Evolutionary conservation across 345 rosid species (phyloP).

Genomic region (Gossypium longicalyx): DNA sequence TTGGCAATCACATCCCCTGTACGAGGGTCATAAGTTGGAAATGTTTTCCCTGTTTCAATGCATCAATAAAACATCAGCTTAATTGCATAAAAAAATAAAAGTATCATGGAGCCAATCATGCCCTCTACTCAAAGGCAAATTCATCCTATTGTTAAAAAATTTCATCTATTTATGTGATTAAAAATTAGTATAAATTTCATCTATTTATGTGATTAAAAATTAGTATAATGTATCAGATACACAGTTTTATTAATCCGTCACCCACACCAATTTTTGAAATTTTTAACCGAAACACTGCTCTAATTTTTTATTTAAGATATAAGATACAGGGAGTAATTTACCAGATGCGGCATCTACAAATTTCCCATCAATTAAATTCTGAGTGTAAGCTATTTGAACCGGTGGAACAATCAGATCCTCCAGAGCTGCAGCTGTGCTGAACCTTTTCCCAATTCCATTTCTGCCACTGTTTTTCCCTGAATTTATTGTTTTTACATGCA

Average conservation of each 20-base stretch:
- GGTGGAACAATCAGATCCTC: slow-evolving; percentile 68
- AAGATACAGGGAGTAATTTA: slow-evolving; percentile 6
- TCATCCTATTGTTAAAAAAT: too few species aligned
- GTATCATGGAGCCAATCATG: too few species aligned
- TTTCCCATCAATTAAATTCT: slow-evolving; percentile 75
- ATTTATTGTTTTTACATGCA: background rate
- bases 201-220: too few species aligned
- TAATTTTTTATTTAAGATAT: too few species aligned
- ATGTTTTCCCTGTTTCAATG: slow-evolving; percentile 45
- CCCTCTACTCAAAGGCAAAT: too few species aligned
- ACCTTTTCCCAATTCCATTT: slow-evolving; percentile 39
- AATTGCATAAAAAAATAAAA: background rate
- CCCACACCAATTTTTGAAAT: too few species aligned
- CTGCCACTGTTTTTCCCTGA: slow-evolving; percentile 36
- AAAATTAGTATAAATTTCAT: too few species aligned
- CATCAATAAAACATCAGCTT: background rate
- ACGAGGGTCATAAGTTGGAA: slow-evolving; percentile 64
- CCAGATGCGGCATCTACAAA: slow-evolving; percentile 92
- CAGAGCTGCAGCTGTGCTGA: slow-evolving; percentile 52
- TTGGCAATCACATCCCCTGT: slow-evolving; percentile 61
- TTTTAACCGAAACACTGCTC: too few species aligned
- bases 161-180: too few species aligned
- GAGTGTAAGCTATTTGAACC: slow-evolving; percentile 54
- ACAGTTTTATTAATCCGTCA: too few species aligned
- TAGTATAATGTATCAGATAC: too few species aligned